phyloP scores from a whole-genome alignment of 495 filamentous ascomycete species.

The Lophiotrema nucula region DNA sequence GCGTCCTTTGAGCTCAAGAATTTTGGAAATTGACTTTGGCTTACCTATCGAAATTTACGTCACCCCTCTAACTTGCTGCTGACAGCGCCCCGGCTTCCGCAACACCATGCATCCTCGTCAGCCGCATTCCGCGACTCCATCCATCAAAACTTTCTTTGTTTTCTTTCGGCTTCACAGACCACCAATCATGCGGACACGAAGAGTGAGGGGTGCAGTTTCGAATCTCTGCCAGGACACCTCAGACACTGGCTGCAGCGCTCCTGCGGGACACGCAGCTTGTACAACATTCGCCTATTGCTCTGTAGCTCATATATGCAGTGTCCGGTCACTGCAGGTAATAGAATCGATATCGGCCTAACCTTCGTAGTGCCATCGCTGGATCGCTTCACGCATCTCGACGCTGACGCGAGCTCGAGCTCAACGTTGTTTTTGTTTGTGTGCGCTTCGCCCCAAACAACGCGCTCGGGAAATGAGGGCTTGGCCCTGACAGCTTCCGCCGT shows the following conservation, averaged over 20 bases:
- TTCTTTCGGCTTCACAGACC: conserved; percentile 17
- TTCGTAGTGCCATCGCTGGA: background rate
- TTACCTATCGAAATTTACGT: too few species aligned
- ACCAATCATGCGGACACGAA: background rate
- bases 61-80: too few species aligned
- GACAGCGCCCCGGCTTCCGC: too few species aligned
- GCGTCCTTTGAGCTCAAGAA: too few species aligned
- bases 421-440: conserved; percentile 22
- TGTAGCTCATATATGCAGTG: background rate
- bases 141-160: background rate
- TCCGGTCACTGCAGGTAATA: conserved; percentile 20
- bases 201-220: conserved; percentile 13
- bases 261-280: conserved; percentile 5
- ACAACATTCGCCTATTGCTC: conserved; percentile 3
- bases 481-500: conserved; percentile 5
- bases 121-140: too few species aligned
- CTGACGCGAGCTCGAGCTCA: background rate
- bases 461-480: conserved; percentile 27
- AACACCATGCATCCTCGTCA: conserved; percentile 10
- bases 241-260: conserved; percentile 11
- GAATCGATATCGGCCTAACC: background rate
- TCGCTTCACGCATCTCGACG: background rate
- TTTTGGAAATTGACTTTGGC: too few species aligned
- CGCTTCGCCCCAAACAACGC: conserved; percentile 27
- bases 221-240: background rate